Conservation (phyloP, 2,329 filamentous ascomycete species). For the Macrophomina pseudophaseolina region DNA sequence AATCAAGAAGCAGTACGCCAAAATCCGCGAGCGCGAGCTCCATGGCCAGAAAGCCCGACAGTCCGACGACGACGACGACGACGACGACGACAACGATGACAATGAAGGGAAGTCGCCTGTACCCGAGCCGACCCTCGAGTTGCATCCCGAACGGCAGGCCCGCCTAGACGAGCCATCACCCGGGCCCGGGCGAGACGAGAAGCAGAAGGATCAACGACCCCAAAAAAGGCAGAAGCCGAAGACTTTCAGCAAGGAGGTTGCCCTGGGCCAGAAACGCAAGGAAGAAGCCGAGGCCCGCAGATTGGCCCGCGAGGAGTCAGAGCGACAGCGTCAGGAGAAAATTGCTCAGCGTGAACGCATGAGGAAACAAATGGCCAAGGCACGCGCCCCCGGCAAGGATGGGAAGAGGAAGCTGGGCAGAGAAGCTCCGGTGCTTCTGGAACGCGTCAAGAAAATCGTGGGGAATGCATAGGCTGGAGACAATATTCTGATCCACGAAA, state of each 20-base stretch:
- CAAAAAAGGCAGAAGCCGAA: slow-evolving; percentile 38
- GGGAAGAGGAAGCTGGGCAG: slow-evolving; percentile 80
- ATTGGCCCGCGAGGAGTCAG: slow-evolving; percentile 66
- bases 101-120: slow-evolving; percentile 36
- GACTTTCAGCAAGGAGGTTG: slow-evolving; percentile 51
- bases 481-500: no score
- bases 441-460: slow-evolving; percentile 77
- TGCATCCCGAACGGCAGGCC: slow-evolving; percentile 66
- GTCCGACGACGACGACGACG: slow-evolving; percentile 37
- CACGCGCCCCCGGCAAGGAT: slow-evolving; percentile 64
- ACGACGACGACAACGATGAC: slow-evolving; percentile 24
- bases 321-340: slow-evolving; percentile 60
- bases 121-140: slow-evolving; percentile 51
- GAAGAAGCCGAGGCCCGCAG: slow-evolving; percentile 68
- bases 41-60: slow-evolving; percentile 41
- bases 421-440: slow-evolving; percentile 77
- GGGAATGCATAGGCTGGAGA: slow-evolving; percentile 34
- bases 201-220: slow-evolving; percentile 30
- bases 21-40: slow-evolving; percentile 68
- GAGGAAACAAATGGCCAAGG: slow-evolving; percentile 66
- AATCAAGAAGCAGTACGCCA: slow-evolving; percentile 89
- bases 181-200: slow-evolving; percentile 30
- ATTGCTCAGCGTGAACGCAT: slow-evolving; percentile 73
- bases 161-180: slow-evolving; percentile 56
- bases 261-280: slow-evolving; percentile 57